Evolutionary conservation across 345 rosid species (phyloP).

Genomic region (Mangifera indica): DNA sequence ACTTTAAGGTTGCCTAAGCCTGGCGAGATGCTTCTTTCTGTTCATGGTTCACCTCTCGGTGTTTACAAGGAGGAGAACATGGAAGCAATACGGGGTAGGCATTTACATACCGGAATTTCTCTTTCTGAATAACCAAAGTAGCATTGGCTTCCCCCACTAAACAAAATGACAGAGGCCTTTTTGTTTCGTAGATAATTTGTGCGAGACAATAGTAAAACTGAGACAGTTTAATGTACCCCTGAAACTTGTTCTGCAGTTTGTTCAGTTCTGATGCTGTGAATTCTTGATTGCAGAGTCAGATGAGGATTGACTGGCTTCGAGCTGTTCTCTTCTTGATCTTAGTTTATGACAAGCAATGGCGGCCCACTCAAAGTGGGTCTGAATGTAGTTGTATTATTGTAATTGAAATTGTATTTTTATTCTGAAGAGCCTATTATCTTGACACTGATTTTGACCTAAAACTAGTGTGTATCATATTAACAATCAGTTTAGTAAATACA

Average conservation of each 20-base stretch:
- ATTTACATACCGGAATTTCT: neutral
- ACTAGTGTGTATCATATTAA: neutral
- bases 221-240: neutral
- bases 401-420: neutral
- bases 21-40: slow-evolving; percentile 90
- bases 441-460: neutral
- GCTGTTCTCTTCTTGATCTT: neutral
- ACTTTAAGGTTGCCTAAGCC: slow-evolving; percentile 74
- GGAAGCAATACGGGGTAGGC: slow-evolving; percentile 81
- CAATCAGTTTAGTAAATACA: neutral
- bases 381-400: neutral
- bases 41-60: slow-evolving; percentile 92
- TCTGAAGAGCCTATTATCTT: neutral
- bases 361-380: slow-evolving; percentile 4
- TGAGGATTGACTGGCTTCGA: slow-evolving; percentile 31
- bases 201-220: neutral
- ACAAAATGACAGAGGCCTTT: neutral
- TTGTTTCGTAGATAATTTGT: neutral
- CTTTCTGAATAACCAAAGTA: neutral
- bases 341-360: neutral
- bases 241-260: neutral
- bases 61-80: slow-evolving; percentile 81
- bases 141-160: neutral
- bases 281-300: slow-evolving; percentile 48
- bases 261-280: slow-evolving; percentile 5